Base-by-base conservation (phyloP, 2,329 filamentous ascomycete species). In the Cadophora sp. region DNA sequence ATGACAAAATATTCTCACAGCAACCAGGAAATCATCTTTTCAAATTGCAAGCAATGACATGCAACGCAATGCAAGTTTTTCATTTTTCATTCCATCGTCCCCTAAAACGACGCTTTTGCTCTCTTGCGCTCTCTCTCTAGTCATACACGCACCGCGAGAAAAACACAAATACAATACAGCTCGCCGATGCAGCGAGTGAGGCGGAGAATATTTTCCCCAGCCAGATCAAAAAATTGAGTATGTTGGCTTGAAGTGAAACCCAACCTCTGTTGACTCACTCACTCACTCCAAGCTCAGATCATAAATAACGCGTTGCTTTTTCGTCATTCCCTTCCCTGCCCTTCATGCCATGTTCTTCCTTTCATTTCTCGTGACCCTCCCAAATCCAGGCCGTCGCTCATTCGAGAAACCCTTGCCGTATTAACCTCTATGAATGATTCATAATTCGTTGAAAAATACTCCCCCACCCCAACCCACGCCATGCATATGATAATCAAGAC, bases 401-500 rank as follows among this genome's bases (percentile, higher is more conserved):
- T 51, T 51, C 48, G 20, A 27, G 22, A n/a, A n/a, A 51, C 13
- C 13, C 22, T 27, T 53, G 30, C 50, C 27, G 27, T 53, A 33
- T 51, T 9, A 33, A n/a, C 36, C 36, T 39, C 36, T 39, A 39
- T 39, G 36, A 39, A 39, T 39, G 36, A 39, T 11, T 39, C 36
- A 9, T 39, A 39, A 58, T 18, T 5, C 20, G 5, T 51, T n/a
- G n/a, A 14, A 51, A 6, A 30, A 51, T 30, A 33, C 55, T 27
- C 27, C 55, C 20, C 14, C 18, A 27, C 55, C 55, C 20, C 14
- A 24, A 27, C 55, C 55, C n/a, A 58, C 33, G 55, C 55, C 24
- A 58, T 58, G 55, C 36, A 43, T 39, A 27, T 6, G 22, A 22
- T 56, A 58, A 58, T 58, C 55, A 58, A 43, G 2, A 58, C 55